Percentiles rank a stretch among this genome's conserved stretches.
Evolutionary conservation across 768 basidiomycete genomes (phyloP).

Genomic region (Symmetrospora coprosmae): DNA sequence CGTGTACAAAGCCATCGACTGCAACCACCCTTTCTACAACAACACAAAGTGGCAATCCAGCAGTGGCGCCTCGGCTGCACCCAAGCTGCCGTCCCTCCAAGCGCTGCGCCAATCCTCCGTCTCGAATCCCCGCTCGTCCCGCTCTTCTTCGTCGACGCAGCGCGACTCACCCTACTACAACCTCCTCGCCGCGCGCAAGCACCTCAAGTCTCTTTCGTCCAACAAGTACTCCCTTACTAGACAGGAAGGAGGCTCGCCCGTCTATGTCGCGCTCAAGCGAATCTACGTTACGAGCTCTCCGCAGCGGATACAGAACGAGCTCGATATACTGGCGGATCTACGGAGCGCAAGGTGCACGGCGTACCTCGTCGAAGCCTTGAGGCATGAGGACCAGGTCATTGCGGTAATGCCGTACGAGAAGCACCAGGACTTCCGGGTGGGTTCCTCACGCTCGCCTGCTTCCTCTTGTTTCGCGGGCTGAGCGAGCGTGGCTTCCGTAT

Average conservation of each 20-base stretch:
- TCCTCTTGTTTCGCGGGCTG: neutral
- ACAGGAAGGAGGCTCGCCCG: slow-evolving; percentile 39
- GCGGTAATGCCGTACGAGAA: slow-evolving; percentile 84
- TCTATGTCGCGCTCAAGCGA: slow-evolving; percentile 84
- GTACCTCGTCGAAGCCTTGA: slow-evolving; percentile 86
- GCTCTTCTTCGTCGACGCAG: neutral
- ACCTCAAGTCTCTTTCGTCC: neutral
- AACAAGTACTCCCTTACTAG: neutral
- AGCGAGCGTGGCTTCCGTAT: neutral
- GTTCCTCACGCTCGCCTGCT: slow-evolving; percentile 33
- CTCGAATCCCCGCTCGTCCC: slow-evolving; percentile 3
- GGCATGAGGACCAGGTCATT: slow-evolving; percentile 79
- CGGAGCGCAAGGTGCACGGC: slow-evolving; percentile 44
- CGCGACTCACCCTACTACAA: neutral
- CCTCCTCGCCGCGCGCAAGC: neutral
- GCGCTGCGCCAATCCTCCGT: neutral
- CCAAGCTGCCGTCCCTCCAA: too few species aligned
- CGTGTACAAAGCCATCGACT: slow-evolving; percentile 93
- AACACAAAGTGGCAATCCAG: slow-evolving; percentile 42
- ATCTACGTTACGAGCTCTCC: slow-evolving; percentile 96
- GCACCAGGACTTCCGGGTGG: slow-evolving; percentile 82
- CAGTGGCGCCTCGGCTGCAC: neutral
- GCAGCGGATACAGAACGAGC: slow-evolving; percentile 78
- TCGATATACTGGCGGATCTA: slow-evolving; percentile 66
- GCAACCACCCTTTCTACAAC: slow-evolving; percentile 48